A percentile compares a stretch with the other conserved stretches of the same genome.
Conservation (phyloP, 306 rosid species). For the Hylodesmum podocarpum region DNA sequence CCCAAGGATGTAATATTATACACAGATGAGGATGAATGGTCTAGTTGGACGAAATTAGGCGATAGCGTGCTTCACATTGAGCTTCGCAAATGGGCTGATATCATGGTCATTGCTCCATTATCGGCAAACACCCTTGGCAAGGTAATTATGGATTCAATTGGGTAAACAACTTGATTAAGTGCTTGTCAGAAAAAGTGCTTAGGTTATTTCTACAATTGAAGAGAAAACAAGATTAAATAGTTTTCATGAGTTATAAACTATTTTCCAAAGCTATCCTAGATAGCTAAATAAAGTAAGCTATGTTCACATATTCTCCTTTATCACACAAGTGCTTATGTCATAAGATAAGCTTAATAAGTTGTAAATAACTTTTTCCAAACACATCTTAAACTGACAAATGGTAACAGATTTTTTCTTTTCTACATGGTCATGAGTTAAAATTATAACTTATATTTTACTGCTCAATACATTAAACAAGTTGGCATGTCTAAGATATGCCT, state of each 20-base stretch:
- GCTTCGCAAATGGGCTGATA: constrained; percentile 97
- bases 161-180: not conserved
- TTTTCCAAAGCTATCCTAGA: not conserved
- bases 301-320: not conserved
- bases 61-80: constrained; percentile 93
- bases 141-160: constrained; percentile 44
- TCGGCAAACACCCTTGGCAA: constrained; percentile 96
- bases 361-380: not conserved
- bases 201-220: not conserved
- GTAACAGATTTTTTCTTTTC: constrained; percentile 10
- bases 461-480: not conserved
- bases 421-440: not conserved
- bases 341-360: not conserved
- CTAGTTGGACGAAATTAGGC: constrained; percentile 84
- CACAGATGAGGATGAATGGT: constrained; percentile 87
- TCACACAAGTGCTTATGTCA: not conserved
- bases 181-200: not conserved
- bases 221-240: not conserved
- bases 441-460: not conserved
- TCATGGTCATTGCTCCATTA: constrained; percentile 91
- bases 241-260: not conserved
- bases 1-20: constrained; percentile 67
- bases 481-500: not conserved
- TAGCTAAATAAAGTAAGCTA: not conserved
- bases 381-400: not conserved